These are phyloP conservation scores for Mortierella sp. DNA, from an alignment of 371 early-diverging fungal genomes.

Conservation along the genomic window DNA sequence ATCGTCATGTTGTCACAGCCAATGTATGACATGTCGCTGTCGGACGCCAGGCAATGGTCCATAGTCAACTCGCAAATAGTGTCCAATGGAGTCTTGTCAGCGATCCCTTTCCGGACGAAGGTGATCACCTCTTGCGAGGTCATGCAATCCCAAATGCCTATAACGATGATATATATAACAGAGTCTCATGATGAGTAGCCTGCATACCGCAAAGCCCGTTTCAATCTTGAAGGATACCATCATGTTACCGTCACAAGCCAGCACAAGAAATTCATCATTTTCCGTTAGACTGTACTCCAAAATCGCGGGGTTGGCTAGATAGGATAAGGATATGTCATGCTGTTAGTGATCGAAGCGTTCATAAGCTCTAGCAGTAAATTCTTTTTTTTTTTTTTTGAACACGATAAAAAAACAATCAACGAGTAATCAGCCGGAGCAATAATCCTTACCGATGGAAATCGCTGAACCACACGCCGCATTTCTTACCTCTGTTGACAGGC, in stretches of 20 bases:
- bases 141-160: slow-evolving; percentile 98
- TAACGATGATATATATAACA: too few species aligned
- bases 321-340: neutral
- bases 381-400: too few species aligned
- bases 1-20: slow-evolving; percentile 99
- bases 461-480: too few species aligned
- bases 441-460: too few species aligned
- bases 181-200: too few species aligned
- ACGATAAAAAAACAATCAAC: too few species aligned
- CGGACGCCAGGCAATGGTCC: slow-evolving; percentile 90
- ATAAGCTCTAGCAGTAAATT: neutral
- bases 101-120: slow-evolving; percentile 79
- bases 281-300: slow-evolving; percentile 67
- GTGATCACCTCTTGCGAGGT: slow-evolving; percentile 89
- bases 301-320: slow-evolving; percentile 83
- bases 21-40: slow-evolving; percentile 83
- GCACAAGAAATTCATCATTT: slow-evolving; percentile 91
- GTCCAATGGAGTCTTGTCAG: slow-evolving; percentile 65
- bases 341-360: neutral
- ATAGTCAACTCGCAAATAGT: slow-evolving; percentile 88
- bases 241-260: slow-evolving; percentile 94
- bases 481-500: slow-evolving; percentile 79
- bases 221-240: too few species aligned
- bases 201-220: too few species aligned
- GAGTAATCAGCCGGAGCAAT: neutral